Conservation (phyloP, 2,329 filamentous ascomycete genomes). For the Neonectria magnoliae region DNA sequence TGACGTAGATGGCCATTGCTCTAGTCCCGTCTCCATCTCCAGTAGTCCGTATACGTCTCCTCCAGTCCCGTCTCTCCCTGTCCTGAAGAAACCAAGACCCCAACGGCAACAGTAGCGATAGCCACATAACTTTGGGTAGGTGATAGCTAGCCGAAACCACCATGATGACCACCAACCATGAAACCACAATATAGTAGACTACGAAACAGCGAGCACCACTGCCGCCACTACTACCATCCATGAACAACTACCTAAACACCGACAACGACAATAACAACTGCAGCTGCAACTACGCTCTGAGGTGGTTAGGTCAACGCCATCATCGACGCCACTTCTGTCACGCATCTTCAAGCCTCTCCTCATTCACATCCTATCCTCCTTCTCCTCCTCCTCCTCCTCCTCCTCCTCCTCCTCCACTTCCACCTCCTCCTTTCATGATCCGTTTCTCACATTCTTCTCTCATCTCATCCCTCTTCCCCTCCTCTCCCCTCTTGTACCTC, state of each 20-base stretch:
- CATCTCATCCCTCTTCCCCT: not conserved
- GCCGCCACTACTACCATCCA: not conserved
- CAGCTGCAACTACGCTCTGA: not conserved
- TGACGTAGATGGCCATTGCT: slow-evolving; percentile 16
- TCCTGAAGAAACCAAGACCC: not conserved
- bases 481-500: not conserved
- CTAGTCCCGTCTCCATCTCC: not conserved
- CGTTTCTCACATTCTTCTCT: not conserved
- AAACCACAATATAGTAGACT: not conserved
- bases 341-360: not conserved
- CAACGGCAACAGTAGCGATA: not conserved
- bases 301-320: not conserved
- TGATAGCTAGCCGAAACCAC: not conserved
- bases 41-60: not conserved
- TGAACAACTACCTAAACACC: no score
- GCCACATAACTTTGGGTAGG: not conserved
- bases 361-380: not conserved
- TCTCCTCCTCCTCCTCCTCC: not conserved
- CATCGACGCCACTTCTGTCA: not conserved
- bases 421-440: not conserved
- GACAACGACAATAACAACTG: not conserved
- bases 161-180: not conserved
- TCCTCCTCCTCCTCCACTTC: not conserved
- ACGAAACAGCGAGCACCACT: no score
- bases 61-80: not conserved